Evolutionary conservation across 169 alveolate species (phyloP).

Genomic region (Plasmodium ovale): DNA sequence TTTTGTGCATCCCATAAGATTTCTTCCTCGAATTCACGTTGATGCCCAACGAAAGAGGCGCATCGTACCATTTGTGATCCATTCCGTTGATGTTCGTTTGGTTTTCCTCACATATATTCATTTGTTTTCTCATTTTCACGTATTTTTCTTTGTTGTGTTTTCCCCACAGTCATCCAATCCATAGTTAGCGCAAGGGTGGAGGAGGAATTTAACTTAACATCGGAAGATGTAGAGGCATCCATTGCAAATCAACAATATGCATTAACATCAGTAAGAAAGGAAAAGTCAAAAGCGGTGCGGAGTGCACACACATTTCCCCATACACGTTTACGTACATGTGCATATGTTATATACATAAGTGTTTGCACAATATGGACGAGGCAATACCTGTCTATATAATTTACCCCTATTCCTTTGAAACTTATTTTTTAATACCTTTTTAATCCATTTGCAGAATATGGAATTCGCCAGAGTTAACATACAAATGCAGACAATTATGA

Average conservation of each 20-base stretch:
- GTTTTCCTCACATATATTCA: background rate
- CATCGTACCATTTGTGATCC: too few species aligned
- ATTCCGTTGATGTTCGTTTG: too few species aligned
- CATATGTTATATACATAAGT: conserved; percentile 2
- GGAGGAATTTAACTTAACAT: conserved; percentile 85
- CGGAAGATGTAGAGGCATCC: conserved; percentile 88
- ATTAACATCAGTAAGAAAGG: conserved; percentile 74
- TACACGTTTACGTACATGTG: background rate
- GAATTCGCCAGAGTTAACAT: conserved; percentile 84
- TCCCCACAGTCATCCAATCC: conserved; percentile 83
- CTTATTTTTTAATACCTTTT: background rate
- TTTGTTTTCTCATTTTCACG: background rate
- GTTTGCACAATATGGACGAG: background rate
- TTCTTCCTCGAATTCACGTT: too few species aligned
- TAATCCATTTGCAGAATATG: conserved; percentile 31
- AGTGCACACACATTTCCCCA: conserved; percentile 12
- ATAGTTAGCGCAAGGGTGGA: conserved; percentile 90
- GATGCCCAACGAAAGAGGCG: too few species aligned
- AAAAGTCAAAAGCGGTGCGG: background rate
- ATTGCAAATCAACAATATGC: conserved; percentile 84
- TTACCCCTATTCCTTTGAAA: background rate
- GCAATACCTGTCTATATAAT: background rate
- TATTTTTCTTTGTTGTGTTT: background rate
- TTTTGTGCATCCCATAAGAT: too few species aligned
- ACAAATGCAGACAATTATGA: conserved; percentile 87